phyloP scores from a whole-genome alignment of 78 protist genomes.

The Dictyostelium firmibasis region DNA sequence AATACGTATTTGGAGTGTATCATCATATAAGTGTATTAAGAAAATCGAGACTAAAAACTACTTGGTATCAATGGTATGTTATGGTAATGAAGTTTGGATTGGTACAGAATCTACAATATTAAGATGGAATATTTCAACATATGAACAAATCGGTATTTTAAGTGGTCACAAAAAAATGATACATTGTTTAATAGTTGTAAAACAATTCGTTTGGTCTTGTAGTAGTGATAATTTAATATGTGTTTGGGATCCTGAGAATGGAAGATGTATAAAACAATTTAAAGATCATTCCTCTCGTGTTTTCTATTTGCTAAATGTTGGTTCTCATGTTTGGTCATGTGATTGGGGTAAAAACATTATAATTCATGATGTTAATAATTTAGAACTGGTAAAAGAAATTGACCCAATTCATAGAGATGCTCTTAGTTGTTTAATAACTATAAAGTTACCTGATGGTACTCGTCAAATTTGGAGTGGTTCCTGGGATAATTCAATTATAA shows the following conservation, averaged over 20 bases:
- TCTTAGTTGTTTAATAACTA: constrained; percentile 30
- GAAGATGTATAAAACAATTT: not conserved
- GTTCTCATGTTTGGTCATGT: constrained; percentile 64
- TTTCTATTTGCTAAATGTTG: constrained; percentile 25
- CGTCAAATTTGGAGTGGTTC: constrained; percentile 51
- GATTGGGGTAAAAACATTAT: constrained; percentile 66
- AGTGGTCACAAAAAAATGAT: constrained; percentile 71
- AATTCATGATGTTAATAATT: constrained; percentile 10
- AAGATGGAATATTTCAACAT: constrained; percentile 6
- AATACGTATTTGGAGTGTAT: constrained; percentile 20
- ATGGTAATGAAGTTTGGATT: constrained; percentile 56
- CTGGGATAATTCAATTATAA: constrained; percentile 65
- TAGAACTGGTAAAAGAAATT: constrained; percentile 41
- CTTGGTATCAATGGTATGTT: constrained; percentile 46
- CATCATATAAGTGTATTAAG: constrained; percentile 48
- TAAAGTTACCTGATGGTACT: not conserved
- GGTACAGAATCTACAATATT: constrained; percentile 52
- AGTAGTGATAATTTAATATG: constrained; percentile 30
- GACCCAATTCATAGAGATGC: constrained; percentile 72
- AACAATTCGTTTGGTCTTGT: constrained; percentile 24
- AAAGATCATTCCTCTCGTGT: constrained; percentile 38
- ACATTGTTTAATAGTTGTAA: constrained; percentile 43
- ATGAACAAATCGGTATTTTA: constrained; percentile 38
- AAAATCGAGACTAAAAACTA: constrained; percentile 67
- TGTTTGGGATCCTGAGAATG: constrained; percentile 54